Evolutionary conservation across 1,139 yeast species (phyloP).

Genomic region (Hyphopichia fennica): DNA sequence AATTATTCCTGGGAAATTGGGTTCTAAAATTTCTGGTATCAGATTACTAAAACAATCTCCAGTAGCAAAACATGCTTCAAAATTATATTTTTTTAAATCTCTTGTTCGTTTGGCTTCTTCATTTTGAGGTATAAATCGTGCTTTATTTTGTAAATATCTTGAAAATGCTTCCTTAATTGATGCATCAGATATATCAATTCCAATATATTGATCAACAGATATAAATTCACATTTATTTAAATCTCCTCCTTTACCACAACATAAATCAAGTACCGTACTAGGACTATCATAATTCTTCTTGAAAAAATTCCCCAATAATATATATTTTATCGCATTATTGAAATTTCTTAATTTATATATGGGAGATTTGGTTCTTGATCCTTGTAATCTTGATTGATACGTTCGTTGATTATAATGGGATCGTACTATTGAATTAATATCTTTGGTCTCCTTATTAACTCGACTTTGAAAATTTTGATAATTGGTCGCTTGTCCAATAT

Average conservation of each 20-base stretch:
- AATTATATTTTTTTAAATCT: constrained; percentile 49
- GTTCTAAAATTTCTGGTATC: constrained; percentile 71
- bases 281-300: constrained; percentile 37
- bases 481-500: constrained; percentile 32
- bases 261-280: constrained; percentile 65
- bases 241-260: constrained; percentile 99
- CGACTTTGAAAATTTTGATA: constrained; percentile 46
- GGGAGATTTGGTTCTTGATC: constrained; percentile 70
- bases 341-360: constrained; percentile 84
- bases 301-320: constrained; percentile 72
- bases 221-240: constrained; percentile 84
- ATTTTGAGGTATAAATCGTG: constrained; percentile 32
- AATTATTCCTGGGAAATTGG: constrained; percentile 49
- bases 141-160: constrained; percentile 56
- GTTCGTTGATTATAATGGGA: constrained; percentile 87
- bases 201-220: constrained; percentile 73
- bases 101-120: constrained; percentile 31
- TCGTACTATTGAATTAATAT: constrained; percentile 63
- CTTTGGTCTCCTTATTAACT: constrained; percentile 35
- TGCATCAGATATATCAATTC: constrained; percentile 88
- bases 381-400: constrained; percentile 60
- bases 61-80: constrained; percentile 79
- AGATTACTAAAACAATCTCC: constrained; percentile 85
- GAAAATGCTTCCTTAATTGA: constrained; percentile 82
- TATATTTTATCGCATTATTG: constrained; percentile 89